Evolutionary conservation across 2,329 filamentous ascomycete genomes (phyloP).

Genomic region (Aspergillus sp.): DNA sequence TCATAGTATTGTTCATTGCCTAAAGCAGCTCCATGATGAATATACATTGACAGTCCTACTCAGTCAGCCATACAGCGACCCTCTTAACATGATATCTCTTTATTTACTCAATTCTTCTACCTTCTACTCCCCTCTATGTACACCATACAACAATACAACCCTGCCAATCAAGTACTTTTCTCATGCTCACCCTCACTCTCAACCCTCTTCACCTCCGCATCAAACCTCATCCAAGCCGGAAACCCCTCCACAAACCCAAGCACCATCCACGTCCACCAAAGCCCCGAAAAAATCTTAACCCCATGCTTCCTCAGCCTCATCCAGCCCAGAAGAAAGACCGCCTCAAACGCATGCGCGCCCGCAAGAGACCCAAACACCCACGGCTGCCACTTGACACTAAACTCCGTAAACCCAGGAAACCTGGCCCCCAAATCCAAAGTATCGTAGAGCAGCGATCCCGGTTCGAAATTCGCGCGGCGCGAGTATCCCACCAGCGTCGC

Average conservation of each 20-base stretch:
- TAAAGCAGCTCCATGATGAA: neutral
- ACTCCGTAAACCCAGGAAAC: conserved; percentile 59
- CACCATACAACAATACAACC: neutral
- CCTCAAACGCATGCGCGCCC: conserved; percentile 65
- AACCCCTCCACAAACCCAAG: conserved; percentile 56
- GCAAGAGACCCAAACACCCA: conserved; percentile 61
- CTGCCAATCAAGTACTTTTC: conserved; percentile 13
- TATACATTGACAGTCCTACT: neutral
- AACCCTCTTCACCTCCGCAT: conserved; percentile 44
- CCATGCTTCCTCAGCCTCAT: conserved; percentile 52
- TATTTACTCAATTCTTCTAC: neutral
- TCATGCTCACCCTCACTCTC: conserved; percentile 32
- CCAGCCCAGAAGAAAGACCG: conserved; percentile 46
- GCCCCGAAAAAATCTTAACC: conserved; percentile 47
- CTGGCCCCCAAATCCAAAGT: conserved; percentile 44
- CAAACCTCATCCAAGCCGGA: conserved; percentile 49
- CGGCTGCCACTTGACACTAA: conserved; percentile 61
- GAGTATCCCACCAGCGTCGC: conserved; percentile 56
- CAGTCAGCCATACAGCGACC: neutral
- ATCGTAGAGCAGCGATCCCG: conserved; percentile 53
- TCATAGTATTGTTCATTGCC: neutral
- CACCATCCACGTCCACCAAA: conserved; percentile 58
- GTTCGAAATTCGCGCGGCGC: conserved; percentile 53
- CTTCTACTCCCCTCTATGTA: neutral
- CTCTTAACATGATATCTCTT: too few relatives aligned